These are phyloP conservation scores for Cunninghamia lanceolata DNA, from an alignment of 75 land plant species.

Conservation along the genomic window DNA sequence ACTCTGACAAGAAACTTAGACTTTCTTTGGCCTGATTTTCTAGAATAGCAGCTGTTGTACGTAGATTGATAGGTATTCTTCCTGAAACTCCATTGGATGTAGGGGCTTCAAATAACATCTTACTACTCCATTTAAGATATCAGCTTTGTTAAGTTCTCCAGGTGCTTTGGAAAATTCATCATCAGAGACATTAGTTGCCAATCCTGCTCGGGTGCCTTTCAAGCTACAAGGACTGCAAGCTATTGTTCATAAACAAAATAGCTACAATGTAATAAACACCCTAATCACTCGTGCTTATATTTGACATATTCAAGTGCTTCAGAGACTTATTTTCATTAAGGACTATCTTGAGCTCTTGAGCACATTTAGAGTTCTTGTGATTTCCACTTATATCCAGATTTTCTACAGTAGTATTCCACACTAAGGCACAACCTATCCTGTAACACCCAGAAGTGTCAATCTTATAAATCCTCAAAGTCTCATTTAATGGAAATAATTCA, in stretches of 20 bases:
- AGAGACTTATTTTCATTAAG: slow-evolving; percentile 48
- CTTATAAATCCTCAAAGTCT: slow-evolving; percentile 38
- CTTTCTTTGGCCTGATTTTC: no score
- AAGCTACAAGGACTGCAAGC: slow-evolving; percentile 42
- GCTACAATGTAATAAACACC: slow-evolving; percentile 57
- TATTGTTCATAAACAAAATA: slow-evolving; percentile 49
- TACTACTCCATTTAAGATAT: no score
- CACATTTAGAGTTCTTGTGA: slow-evolving; percentile 52
- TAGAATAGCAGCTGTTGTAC: no score
- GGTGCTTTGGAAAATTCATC: no score
- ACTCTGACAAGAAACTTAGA: no score
- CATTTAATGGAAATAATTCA: slow-evolving; percentile 49
- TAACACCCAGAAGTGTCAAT: slow-evolving; percentile 39
- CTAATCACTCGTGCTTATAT: slow-evolving; percentile 43
- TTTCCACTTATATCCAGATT: slow-evolving; percentile 59
- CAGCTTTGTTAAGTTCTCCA: no score
- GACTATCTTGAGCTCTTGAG: slow-evolving; percentile 49
- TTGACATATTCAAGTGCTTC: slow-evolving; percentile 45
- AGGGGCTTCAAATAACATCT: no score
- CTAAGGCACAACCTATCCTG: slow-evolving; percentile 47
- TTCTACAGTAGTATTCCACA: slow-evolving; percentile 42
- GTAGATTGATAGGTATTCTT: no score
- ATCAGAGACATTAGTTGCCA: no score
- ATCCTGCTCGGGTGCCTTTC: no score
- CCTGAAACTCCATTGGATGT: no score